phyloP scores from a whole-genome alignment of 1,284 basidiomycete genomes.

The Cutaneotrichosporon cyanovorans region DNA sequence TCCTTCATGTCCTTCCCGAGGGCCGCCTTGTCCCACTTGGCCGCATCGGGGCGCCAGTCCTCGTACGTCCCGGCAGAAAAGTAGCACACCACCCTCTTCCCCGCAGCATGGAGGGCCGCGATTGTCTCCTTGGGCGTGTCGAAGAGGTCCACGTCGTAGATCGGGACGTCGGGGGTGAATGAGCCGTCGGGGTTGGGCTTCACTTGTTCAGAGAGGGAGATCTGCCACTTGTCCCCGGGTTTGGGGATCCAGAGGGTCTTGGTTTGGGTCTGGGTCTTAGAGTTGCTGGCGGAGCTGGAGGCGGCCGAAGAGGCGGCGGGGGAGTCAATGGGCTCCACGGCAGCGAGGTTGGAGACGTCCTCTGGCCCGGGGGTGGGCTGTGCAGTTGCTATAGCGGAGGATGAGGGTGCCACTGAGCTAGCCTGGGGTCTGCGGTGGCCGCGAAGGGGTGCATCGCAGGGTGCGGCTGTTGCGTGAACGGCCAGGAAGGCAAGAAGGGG shows the following conservation, averaged over 20 bases:
- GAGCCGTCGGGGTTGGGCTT: not conserved
- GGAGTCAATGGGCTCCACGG: too few species aligned
- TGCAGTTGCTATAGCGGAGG: too few species aligned
- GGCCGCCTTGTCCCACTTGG: not conserved
- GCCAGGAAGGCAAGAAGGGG: not conserved
- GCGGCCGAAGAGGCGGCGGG: too few species aligned
- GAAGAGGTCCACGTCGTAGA: constrained; percentile 11
- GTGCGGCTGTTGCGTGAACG: too few species aligned
- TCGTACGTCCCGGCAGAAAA: constrained; percentile 40
- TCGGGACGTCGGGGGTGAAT: constrained; percentile 1
- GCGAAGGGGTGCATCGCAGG: too few species aligned
- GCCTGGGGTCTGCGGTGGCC: too few species aligned
- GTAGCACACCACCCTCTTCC: constrained; percentile 43
- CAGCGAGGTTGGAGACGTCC: too few species aligned
- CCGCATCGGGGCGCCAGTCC: constrained; percentile 8
- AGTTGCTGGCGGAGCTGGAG: too few species aligned
- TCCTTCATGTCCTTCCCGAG: constrained; percentile 3
- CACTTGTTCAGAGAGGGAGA: constrained; percentile 1
- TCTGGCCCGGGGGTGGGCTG: too few species aligned
- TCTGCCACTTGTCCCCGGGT: constrained; percentile 4
- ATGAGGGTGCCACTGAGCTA: too few species aligned
- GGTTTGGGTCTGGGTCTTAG: too few species aligned
- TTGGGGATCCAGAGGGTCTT: not conserved
- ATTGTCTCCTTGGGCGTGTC: constrained; percentile 3
- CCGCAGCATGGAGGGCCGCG: constrained; percentile 13